Base-by-base conservation (phyloP, 306 rosid genomes). In the Ochetophila trinervis region DNA sequence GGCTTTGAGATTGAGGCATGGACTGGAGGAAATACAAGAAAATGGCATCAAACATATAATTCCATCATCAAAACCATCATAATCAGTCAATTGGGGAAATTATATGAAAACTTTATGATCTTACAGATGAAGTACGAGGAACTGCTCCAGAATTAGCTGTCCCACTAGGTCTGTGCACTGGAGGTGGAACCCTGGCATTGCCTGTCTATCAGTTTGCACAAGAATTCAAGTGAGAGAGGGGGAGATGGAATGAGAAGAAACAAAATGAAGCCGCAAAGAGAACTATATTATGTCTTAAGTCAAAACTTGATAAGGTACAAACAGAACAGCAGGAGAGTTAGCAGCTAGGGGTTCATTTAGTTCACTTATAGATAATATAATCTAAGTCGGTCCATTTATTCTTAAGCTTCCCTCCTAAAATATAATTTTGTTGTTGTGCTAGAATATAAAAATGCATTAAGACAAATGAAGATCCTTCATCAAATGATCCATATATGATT, bases 81-180 rank as follows among this genome's bases (percentile, higher is more conserved):
- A 27, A 27, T 27, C 32, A 4, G 32, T 27, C 32, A 27, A 27
- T 27, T 12, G 4, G 18, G 66, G 48, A 47, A 67, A 49, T 56
- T 20, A 57, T 20, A 74, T 35, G 1, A 57, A 57, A 48, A 34
- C 65, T 34, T 35, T 22, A 19, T 71, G 57, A 75, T 27, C 95
- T 66, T 88, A 94, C 99, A 12, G 96, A 63, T 56, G 97, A 85
- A 70, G 97, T 77, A 66, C 96, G 82, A 72, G 97, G 82, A 57
- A 76, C 16, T 57, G 78, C 62, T 55, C 88, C 97, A 40, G 87
- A 42, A 81, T 79, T 82, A 66, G 81, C 53, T 60, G 87, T 72
- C 68, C 91, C 98, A 63, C 85, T 78, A 66, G 88, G 84, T 79
- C 96, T 94, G 47, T 86, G 90, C 53, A 59, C 85, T 65, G 99